Evolutionary conservation across 345 rosid species (phyloP).

Genomic region (Populus pruinosa): DNA sequence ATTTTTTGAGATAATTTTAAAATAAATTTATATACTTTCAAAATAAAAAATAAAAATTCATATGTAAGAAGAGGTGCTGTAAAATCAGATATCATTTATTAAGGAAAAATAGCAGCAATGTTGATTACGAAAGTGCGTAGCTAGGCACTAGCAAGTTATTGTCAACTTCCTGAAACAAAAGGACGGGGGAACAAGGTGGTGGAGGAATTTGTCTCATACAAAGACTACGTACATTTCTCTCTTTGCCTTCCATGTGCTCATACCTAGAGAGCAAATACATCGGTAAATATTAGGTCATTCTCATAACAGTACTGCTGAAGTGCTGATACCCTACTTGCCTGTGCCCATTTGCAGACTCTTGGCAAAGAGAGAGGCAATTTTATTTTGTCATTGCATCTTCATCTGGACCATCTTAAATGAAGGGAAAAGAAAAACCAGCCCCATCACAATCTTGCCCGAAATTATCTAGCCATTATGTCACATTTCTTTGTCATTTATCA

Average conservation of each 20-base stretch:
- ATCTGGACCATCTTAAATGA: background rate
- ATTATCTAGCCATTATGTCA: background rate
- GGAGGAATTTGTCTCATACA: constrained; percentile 24
- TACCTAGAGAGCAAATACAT: background rate
- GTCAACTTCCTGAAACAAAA: constrained; percentile 2
- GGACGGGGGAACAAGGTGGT: constrained; percentile 4
- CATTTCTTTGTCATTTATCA: background rate
- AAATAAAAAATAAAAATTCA: background rate
- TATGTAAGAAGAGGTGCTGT: background rate
- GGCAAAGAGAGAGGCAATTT: too few species aligned
- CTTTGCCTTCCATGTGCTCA: constrained; percentile 7
- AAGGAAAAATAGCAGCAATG: background rate
- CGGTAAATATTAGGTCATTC: too few species aligned
- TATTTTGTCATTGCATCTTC: background rate
- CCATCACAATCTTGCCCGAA: too few species aligned
- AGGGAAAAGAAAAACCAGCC: background rate
- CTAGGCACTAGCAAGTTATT: background rate
- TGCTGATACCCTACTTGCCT: constrained; percentile 20
- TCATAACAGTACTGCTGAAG: too few species aligned
- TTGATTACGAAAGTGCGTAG: constrained; percentile 2
- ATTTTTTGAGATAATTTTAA: too few species aligned
- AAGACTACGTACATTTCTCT: constrained; percentile 24
- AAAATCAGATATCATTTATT: background rate
- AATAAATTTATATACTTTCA: too few species aligned
- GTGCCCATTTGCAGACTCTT: constrained; percentile 4